Base-by-base conservation (phyloP, 306 rosid species). In the Vicia villosa region DNA sequence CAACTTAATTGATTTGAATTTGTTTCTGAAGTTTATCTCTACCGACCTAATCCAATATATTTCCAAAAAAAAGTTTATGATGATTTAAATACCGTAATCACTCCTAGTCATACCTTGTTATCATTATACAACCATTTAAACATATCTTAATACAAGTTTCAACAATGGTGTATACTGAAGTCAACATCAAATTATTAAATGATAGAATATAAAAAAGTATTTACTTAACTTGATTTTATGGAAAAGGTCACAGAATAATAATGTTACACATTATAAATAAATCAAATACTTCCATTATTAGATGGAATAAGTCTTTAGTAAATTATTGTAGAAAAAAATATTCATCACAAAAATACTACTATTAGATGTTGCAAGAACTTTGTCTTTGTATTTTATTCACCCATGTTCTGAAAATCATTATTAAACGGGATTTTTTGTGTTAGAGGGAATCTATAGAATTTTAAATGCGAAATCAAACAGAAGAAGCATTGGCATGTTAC, bases 341-440 rank as follows among this genome's bases (percentile, higher is more conserved):
- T n/a, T 3, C 0, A 20, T 9, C 20, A 47, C 16, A 49, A 49
- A 17, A 16, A 4, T 8, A 17, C 56, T 49, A 41, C 17, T 30
- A n/a, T 46, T 72, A 51, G 66, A 59, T 66, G 41, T 40, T 72
- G 36, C 50, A 17, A 36, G 56, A 78, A 56, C 37, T 19, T 36
- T 13, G 70, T 34, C 26, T 14, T 58, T 60, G 63, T 14, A 11
- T 47, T 34, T 34, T 34, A 60, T 49, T 55, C 28, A 28, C 46
- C 70, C 22, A 26, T 66, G 45, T 74, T 24, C 13, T 47, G 19
- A 28, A 36, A 47, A 59, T 32, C 72, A 75, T 7, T 9, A 21
- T 38, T 57, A 64, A 57, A 41, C 41, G 38, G 55, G 6, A 49
- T 16, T 55, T 22, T 14, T 21, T 16, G 22, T 49, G 58, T 17